Evolutionary conservation across 495 filamentous ascomycete species (phyloP).

Genomic region (Recurvomyces mirabilis): DNA sequence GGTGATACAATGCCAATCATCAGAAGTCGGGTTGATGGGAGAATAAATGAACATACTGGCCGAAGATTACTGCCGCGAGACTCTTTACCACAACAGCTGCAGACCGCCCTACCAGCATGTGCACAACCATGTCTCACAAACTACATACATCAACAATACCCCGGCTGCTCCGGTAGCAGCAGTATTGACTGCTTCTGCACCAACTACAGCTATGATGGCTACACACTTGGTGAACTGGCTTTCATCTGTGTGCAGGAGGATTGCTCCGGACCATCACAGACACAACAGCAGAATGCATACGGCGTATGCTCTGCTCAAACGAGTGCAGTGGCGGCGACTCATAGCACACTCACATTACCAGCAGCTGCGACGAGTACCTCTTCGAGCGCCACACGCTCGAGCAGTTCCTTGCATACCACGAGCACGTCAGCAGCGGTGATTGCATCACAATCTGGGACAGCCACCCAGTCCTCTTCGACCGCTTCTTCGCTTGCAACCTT

Average conservation of each 20-base stretch:
- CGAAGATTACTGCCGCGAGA: background rate
- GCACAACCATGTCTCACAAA: slow-evolving; percentile 9
- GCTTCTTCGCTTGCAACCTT: no score
- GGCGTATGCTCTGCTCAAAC: slow-evolving; percentile 10
- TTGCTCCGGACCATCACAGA: slow-evolving; percentile 2
- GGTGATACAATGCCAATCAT: slow-evolving; percentile 7
- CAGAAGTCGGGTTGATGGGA: no score
- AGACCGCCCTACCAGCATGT: slow-evolving; percentile 7
- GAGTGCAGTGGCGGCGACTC: slow-evolving; percentile 15
- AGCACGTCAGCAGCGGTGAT: slow-evolving; percentile 1
- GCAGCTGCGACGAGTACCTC: slow-evolving; percentile 5
- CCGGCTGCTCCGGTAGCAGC: background rate
- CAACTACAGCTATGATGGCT: slow-evolving; percentile 17
- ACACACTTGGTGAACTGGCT: slow-evolving; percentile 21
- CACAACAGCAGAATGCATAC: slow-evolving; percentile 6
- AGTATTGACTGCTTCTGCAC: slow-evolving; percentile 16
- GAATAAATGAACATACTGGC: no score
- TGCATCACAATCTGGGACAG: no score
- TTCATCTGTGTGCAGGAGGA: slow-evolving; percentile 17
- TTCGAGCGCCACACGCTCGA: slow-evolving; percentile 1
- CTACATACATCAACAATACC: slow-evolving; percentile 12
- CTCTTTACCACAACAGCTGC: slow-evolving; percentile 7
- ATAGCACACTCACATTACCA: slow-evolving; percentile 11
- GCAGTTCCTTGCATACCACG: background rate
- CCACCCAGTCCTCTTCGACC: no score